Evolutionary conservation across 495 filamentous ascomycete genomes (phyloP).

Genomic region (Aeminium ludgeri): DNA sequence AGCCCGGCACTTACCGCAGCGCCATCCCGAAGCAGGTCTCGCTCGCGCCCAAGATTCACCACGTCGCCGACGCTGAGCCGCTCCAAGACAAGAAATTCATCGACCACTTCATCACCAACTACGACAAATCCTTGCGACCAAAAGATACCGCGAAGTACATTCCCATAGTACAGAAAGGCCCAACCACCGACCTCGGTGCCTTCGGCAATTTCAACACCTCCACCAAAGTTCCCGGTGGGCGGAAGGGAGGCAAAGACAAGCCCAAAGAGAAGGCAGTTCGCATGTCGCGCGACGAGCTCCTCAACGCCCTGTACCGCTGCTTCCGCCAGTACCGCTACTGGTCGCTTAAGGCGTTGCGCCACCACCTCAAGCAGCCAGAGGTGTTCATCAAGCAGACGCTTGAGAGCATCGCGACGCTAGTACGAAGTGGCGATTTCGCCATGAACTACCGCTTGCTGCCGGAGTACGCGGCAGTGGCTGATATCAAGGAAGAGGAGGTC

Average conservation of each 20-base stretch:
- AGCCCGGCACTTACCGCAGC: slow-evolving; percentile 7
- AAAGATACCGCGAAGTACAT: slow-evolving; percentile 2
- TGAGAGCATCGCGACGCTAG: slow-evolving; percentile 62
- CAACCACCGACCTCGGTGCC: background rate
- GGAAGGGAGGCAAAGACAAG: slow-evolving; percentile 26
- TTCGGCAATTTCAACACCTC: slow-evolving; percentile 7
- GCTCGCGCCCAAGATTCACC: slow-evolving; percentile 12
- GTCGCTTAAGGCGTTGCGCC: slow-evolving; percentile 67
- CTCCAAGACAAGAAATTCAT: slow-evolving; percentile 6
- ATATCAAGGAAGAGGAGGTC: slow-evolving; percentile 8
- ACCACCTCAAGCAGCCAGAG: slow-evolving; percentile 64
- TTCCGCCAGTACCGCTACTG: slow-evolving; percentile 79
- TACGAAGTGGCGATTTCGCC: slow-evolving; percentile 64
- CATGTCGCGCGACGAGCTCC: slow-evolving; percentile 68
- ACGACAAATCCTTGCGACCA: slow-evolving; percentile 2
- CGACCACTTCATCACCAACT: background rate
- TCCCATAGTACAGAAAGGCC: too few relatives aligned
- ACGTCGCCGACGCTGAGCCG: slow-evolving; percentile 14
- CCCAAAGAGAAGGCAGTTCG: slow-evolving; percentile 71
- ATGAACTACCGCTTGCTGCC: slow-evolving; percentile 68
- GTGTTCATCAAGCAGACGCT: slow-evolving; percentile 74
- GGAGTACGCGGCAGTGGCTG: slow-evolving; percentile 33
- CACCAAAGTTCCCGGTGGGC: slow-evolving; percentile 5
- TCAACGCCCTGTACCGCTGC: slow-evolving; percentile 63
- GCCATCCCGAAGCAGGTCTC: slow-evolving; percentile 14